Evolutionary conservation across 306 rosid genomes (phyloP).

Genomic region (Quercus cerris): DNA sequence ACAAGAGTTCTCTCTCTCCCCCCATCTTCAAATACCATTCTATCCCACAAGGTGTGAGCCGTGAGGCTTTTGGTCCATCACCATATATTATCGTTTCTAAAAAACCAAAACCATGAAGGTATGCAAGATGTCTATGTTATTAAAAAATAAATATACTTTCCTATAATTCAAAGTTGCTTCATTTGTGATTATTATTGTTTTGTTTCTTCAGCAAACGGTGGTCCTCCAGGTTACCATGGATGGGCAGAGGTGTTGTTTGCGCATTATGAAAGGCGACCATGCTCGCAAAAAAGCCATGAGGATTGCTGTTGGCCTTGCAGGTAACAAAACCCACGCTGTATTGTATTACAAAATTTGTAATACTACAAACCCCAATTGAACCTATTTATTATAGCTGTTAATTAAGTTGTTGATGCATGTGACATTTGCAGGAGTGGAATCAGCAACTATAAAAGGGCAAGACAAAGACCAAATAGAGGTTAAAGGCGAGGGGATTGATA

Average conservation of each 20-base stretch:
- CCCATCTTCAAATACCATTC: too few relatives aligned
- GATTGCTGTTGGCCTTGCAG: slow-evolving; percentile 35
- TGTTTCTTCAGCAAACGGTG: slow-evolving; percentile 32
- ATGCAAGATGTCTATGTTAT: too few relatives aligned
- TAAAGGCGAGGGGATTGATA: slow-evolving; percentile 24
- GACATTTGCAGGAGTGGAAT: slow-evolving; percentile 14
- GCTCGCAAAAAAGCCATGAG: slow-evolving; percentile 21
- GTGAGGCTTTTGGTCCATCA: too few relatives aligned
- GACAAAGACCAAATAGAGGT: slow-evolving; percentile 34
- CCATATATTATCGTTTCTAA: too few relatives aligned
- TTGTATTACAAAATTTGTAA: too few relatives aligned
- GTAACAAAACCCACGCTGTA: slow-evolving; percentile 5
- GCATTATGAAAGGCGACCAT: neutral
- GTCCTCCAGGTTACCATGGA: slow-evolving; percentile 27
- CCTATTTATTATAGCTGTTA: too few relatives aligned
- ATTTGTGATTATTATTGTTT: neutral
- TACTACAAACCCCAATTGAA: too few relatives aligned
- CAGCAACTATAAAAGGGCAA: slow-evolving; percentile 13
- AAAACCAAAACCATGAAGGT: too few relatives aligned
- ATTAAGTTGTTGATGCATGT: neutral
- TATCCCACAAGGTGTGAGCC: too few relatives aligned
- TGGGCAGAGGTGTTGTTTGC: neutral
- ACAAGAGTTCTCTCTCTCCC: too few relatives aligned
- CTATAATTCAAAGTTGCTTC: too few relatives aligned
- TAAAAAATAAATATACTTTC: too few relatives aligned